Evolutionary conservation across 2,329 filamentous ascomycete genomes (phyloP), one percentile per base, ranked within the genome.

Genomic region (Ophiostoma quercus): DNA sequence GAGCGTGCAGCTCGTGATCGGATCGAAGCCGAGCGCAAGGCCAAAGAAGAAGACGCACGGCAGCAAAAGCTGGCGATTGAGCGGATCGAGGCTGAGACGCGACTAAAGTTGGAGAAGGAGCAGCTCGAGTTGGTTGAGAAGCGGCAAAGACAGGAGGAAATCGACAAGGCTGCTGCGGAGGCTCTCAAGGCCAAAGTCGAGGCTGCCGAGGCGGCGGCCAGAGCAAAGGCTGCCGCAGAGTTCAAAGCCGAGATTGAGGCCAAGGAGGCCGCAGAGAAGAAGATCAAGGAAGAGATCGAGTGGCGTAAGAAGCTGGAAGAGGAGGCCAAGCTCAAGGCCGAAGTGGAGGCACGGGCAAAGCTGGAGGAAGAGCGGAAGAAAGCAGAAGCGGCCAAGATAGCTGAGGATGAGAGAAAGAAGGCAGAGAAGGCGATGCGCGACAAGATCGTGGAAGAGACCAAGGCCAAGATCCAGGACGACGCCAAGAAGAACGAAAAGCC

Each of bases 401-500:
- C 84, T 3, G 82, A 83, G 68, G 83, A 74, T 22, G 80, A 81
- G 2, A 84, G 84, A 74, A 85, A 85, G 75, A 83, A 85, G 74
- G 84, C 84, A 0, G 82, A 87, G 68, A 84, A 87, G 67, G 83
- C 84, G 6, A 81, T 84, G n/a, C 84, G 82, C 73, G 82, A 83
- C 66, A 82, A 80, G 73, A 74, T 83, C 25, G 75, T 84, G 51
- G 81, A 82, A 51, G 83, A 83, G 68, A 79, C 80, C 22, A 82
- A 83, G 75, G 74, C 75, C 41, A 83, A 83, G 75, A 78, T 80
- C 9, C 78, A 82, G 54, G 82, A 83, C 72, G 80, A 79, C 1
- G 76, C 76, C 16, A 79, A 79, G 73, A 82, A 82, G 73, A 84
- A 84, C 72, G 85, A 89, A 57, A 91, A 92, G 78, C 83, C 88